phyloP scores from a whole-genome alignment of 179 eudicot species.

The Camellia oleifera region DNA sequence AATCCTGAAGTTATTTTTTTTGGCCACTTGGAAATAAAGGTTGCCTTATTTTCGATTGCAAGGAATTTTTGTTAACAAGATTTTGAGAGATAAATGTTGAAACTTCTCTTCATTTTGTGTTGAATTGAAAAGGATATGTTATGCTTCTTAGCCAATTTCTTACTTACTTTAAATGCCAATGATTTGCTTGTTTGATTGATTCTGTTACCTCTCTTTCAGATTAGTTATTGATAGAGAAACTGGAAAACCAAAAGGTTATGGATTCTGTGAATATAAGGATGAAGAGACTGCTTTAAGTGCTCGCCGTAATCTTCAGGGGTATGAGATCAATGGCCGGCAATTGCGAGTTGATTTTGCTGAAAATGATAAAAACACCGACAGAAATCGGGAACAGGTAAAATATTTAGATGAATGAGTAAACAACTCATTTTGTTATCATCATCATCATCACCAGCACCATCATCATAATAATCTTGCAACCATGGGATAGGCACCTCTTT shows the following conservation, averaged over 20 bases:
- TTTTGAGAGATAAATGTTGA: not conserved
- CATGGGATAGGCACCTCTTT: not conserved
- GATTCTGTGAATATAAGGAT: slow-evolving; percentile 98
- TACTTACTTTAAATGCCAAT: not conserved
- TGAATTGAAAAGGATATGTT: not conserved
- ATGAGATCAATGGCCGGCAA: slow-evolving; percentile 96
- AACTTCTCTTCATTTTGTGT: not conserved
- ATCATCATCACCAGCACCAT: not conserved
- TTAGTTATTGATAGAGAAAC: slow-evolving; percentile 96
- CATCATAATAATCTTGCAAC: not conserved
- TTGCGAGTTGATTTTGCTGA: slow-evolving; percentile 98
- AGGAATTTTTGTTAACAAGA: not conserved
- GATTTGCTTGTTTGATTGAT: slow-evolving; percentile 1
- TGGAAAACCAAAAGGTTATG: slow-evolving; percentile 98
- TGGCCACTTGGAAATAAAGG: not conserved
- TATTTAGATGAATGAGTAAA: not conserved
- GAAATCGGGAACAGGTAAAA: slow-evolving; percentile 73
- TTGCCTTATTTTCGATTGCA: not conserved
- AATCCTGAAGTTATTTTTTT: not conserved
- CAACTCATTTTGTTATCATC: not conserved
- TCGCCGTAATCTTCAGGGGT: slow-evolving; percentile 95
- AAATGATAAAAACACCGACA: slow-evolving; percentile 86
- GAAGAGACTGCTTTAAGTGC: slow-evolving; percentile 99
- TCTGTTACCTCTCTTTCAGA: slow-evolving; percentile 35
- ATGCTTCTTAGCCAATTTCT: not conserved